Base-by-base conservation (phyloP, 169 alveolate species). In the Eimeria mitis region DNA sequence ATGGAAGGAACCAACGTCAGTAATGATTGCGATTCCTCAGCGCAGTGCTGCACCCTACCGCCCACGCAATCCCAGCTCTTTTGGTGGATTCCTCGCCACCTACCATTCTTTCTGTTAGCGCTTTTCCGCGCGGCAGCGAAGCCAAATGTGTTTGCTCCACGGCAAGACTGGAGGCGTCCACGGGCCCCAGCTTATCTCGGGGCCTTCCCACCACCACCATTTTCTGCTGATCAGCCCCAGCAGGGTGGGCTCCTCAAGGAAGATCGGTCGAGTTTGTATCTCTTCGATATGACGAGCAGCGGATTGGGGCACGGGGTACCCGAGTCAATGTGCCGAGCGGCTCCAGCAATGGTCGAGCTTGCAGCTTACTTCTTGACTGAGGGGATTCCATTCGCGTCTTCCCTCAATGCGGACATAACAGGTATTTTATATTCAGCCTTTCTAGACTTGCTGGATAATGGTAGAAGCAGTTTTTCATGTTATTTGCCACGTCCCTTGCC, bases 151-250 rank as follows among this genome's bases (percentile, higher is more conserved):
- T 87, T 87, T 63, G 81, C 83, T 87, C 92, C 92, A 40, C 61
- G 92, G 92, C 92, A 87, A 63, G 92, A n/a, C 21, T 87, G 92
- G 92, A 87, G 92, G 92, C 92, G 92, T 21, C 71, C 61, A 44
- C 83, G 81, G 68, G 92, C 92, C 63, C 92, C 92, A 25, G 92
- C 92, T 31, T 87, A 59, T 65, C 49, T 28, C 0, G 92, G 92
- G 65, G 92, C 83, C 37, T 87, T 87, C 65, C 92, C 92, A 56
- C 68, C 92, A 42, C 92, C 92, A 2, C 92, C 92, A 42, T 87
- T 87, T 87, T 78, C 65, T 37, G 65, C 65, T 28, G 92, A 87
- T 44, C 49, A 87, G 61, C 49, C 54, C 37, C 65, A 40, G 49
- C 83, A 61, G 81, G 40, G 44, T 28, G 81, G 21, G 68, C 63